phyloP scores from a whole-genome alignment of 345 rosid species.

The Nasturtium officinale region DNA sequence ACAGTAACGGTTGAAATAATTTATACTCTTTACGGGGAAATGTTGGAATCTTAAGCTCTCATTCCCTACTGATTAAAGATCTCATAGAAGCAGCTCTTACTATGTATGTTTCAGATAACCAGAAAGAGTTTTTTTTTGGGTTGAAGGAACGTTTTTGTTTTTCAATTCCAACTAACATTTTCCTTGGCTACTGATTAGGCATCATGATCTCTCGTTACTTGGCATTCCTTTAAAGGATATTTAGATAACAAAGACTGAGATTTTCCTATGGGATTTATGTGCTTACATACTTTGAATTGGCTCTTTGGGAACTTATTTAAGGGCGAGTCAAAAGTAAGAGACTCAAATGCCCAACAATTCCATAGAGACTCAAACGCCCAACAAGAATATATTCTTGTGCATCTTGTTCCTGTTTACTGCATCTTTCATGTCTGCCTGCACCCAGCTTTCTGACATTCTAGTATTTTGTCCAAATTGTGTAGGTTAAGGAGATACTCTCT shows the following conservation, averaged over 20 bases:
- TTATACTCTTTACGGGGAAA: background rate
- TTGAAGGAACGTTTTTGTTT: background rate
- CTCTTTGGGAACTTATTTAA: background rate
- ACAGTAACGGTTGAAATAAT: background rate
- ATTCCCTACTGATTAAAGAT: background rate
- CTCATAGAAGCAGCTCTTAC: background rate
- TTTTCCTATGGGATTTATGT: background rate
- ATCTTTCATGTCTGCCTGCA: constrained; percentile 6
- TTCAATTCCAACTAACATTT: background rate
- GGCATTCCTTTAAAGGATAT: background rate
- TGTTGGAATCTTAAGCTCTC: constrained; percentile 1
- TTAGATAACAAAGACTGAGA: background rate
- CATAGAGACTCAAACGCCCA: too few species aligned
- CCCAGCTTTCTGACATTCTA: constrained; percentile 3
- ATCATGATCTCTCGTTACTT: background rate
- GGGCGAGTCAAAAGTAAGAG: background rate
- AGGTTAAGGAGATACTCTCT: constrained; percentile 93
- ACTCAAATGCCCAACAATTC: background rate
- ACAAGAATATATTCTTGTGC: too few species aligned
- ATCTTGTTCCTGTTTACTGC: background rate
- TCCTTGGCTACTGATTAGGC: constrained; percentile 3
- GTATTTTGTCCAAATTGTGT: background rate
- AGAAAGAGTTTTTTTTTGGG: background rate
- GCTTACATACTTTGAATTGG: background rate
- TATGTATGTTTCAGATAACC: background rate